Percentiles rank a stretch among this genome's conserved stretches.
Evolutionary conservation across 2,329 filamentous ascomycete species (phyloP).

Genomic region (Huntiella abstrusa): DNA sequence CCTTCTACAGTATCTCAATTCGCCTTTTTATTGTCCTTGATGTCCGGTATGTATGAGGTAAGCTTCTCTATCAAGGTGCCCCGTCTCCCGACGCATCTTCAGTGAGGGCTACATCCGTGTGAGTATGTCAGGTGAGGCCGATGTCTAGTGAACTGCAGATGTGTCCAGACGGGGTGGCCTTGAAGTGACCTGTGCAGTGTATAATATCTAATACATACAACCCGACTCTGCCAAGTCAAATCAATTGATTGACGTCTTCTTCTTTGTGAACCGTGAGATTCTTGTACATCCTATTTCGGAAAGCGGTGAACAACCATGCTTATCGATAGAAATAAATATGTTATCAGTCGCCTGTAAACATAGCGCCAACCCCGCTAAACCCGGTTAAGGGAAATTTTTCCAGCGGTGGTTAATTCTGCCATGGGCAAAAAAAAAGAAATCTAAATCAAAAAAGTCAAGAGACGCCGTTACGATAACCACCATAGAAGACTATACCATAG

Average conservation of each 20-base stretch:
- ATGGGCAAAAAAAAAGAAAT: background rate
- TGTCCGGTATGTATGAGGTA: background rate
- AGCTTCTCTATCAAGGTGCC: background rate
- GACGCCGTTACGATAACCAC: too few relatives aligned
- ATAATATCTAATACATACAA: too few relatives aligned
- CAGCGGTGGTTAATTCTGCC: background rate
- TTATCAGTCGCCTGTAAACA: too few relatives aligned
- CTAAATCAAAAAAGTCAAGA: background rate
- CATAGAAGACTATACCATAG: background rate
- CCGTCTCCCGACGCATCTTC: too few relatives aligned
- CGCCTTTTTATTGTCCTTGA: constrained; percentile 3
- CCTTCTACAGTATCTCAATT: background rate
- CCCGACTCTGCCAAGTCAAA: too few relatives aligned
- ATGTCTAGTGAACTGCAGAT: too few relatives aligned
- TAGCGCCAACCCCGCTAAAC: constrained; percentile 9
- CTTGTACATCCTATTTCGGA: background rate
- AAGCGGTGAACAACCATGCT: constrained; percentile 5
- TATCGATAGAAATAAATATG: constrained; percentile 8
- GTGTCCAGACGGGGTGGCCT: too few relatives aligned
- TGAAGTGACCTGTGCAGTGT: too few relatives aligned
- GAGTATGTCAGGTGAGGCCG: too few relatives aligned
- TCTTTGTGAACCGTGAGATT: background rate
- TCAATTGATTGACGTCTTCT: too few relatives aligned
- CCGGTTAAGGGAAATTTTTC: constrained; percentile 7
- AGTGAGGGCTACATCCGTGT: too few relatives aligned